These are phyloP conservation scores for Pythium angustatum DNA, from an alignment of 352 stramenopile species.

Conservation along the genomic window DNA sequence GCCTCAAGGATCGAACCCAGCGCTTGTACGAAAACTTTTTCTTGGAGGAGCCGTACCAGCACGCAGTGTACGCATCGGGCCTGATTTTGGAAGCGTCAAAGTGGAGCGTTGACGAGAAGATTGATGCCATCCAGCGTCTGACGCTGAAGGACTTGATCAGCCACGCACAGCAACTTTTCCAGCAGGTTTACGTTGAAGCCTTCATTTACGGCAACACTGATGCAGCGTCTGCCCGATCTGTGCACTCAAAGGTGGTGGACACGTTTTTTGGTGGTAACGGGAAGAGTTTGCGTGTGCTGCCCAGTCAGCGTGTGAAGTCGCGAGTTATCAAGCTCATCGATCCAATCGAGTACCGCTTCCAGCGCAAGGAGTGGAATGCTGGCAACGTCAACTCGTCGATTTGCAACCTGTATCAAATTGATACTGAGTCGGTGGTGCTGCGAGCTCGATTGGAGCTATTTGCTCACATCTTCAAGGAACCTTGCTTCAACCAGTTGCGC, in stretches of 20 bases:
- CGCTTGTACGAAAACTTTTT: constrained; percentile 89
- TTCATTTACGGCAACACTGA: constrained; percentile 79
- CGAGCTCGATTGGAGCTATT: constrained; percentile 74
- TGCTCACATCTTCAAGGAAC: constrained; percentile 88
- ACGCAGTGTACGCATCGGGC: constrained; percentile 79
- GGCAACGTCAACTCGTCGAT: constrained; percentile 79
- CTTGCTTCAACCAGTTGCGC: constrained; percentile 92
- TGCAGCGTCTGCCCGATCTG: constrained; percentile 13
- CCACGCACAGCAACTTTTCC: constrained; percentile 62
- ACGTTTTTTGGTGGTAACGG: constrained; percentile 37
- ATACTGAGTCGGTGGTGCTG: constrained; percentile 43
- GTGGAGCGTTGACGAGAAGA: constrained; percentile 88
- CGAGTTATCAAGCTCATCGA: constrained; percentile 61
- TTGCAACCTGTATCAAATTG: constrained; percentile 71
- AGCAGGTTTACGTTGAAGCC: constrained; percentile 66
- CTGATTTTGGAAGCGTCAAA: constrained; percentile 73
- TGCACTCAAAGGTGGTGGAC: constrained; percentile 54
- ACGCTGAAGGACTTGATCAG: constrained; percentile 48
- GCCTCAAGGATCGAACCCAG: constrained; percentile 83
- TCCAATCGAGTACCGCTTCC: constrained; percentile 50
- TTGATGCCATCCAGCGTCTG: constrained; percentile 64
- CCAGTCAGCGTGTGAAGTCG: constrained; percentile 46
- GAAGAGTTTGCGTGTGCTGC: constrained; percentile 44
- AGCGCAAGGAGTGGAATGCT: constrained; percentile 62
- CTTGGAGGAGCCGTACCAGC: constrained; percentile 90